phyloP scores from a whole-genome alignment of 306 rosid species.

The Medicago ruthenica region DNA sequence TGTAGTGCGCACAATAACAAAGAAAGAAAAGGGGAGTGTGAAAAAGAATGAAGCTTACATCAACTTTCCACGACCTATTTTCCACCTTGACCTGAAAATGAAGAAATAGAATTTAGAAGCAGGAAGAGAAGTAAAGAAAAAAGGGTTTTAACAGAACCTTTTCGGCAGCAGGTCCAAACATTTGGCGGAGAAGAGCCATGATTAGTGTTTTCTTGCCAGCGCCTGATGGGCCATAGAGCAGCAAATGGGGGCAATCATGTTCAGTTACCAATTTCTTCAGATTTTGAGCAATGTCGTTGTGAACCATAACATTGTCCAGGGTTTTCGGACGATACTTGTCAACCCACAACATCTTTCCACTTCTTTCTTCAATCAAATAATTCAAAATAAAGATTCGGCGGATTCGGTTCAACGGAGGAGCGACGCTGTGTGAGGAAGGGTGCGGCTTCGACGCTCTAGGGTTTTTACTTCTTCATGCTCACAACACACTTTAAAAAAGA shows the following conservation, averaged over 20 bases:
- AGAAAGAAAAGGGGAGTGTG: not conserved
- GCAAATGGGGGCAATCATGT: constrained; percentile 96
- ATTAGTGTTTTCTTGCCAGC: constrained; percentile 99
- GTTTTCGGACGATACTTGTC: constrained; percentile 93
- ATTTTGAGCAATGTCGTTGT: constrained; percentile 70
- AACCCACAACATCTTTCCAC: constrained; percentile 34
- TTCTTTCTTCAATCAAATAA: constrained; percentile 50
- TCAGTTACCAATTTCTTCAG: constrained; percentile 91
- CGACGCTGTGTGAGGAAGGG: not conserved
- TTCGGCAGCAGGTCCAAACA: constrained; percentile 87
- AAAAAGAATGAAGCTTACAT: constrained; percentile 62
- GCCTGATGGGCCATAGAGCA: constrained; percentile 93
- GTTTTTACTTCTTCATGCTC: not conserved
- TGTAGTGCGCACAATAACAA: constrained; percentile 22
- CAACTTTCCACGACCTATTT: constrained; percentile 91
- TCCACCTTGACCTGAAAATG: constrained; percentile 95
- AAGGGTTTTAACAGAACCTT: no score
- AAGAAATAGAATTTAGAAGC: no score
- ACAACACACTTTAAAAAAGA: not conserved
- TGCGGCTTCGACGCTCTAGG: not conserved
- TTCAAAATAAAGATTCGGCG: constrained; percentile 44
- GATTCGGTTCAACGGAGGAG: not conserved
- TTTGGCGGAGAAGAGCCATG: constrained; percentile 90
- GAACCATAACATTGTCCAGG: constrained; percentile 80
- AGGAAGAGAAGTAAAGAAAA: no score